phyloP scores from a whole-genome alignment of 495 filamentous ascomycete genomes.

The Penicillium robsamsonii region DNA sequence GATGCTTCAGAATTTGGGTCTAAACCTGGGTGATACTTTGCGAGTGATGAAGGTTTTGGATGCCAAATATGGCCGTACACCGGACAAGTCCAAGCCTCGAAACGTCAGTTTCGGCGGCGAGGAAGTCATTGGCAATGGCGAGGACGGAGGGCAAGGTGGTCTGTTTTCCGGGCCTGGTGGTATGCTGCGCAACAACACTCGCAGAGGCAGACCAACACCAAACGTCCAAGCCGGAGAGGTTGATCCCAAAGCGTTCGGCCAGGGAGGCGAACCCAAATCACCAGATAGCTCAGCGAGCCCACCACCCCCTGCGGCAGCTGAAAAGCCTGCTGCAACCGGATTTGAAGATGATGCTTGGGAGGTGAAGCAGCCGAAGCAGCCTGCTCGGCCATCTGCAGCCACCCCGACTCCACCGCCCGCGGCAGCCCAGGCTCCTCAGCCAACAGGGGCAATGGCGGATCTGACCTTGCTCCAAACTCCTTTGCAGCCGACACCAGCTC shows the following conservation, averaged over 20 bases:
- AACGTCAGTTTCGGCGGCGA: slow-evolving; percentile 62
- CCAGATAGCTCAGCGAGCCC: slow-evolving; percentile 44
- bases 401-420: slow-evolving; percentile 37
- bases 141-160: slow-evolving; percentile 59
- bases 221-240: slow-evolving; percentile 78
- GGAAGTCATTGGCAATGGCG: slow-evolving; percentile 50
- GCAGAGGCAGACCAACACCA: slow-evolving; percentile 85
- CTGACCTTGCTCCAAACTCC: slow-evolving; percentile 74
- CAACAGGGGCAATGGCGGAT: slow-evolving; percentile 74
- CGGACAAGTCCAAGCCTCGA: slow-evolving; percentile 55
- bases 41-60: slow-evolving; percentile 91
- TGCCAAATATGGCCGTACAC: slow-evolving; percentile 67
- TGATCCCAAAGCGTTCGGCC: slow-evolving; percentile 80
- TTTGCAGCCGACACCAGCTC: slow-evolving; percentile 68
- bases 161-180: slow-evolving; percentile 92
- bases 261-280: slow-evolving; percentile 49
- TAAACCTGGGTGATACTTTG: slow-evolving; percentile 95
- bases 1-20: slow-evolving; percentile 76
- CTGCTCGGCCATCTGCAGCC: slow-evolving; percentile 29
- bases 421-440: slow-evolving; percentile 40
- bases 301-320: slow-evolving; percentile 40
- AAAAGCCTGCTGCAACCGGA: slow-evolving; percentile 54
- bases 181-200: slow-evolving; percentile 86
- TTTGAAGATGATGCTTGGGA: slow-evolving; percentile 99
- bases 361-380: slow-evolving; percentile 81